A percentile compares a stretch with the other conserved stretches of the same genome.
Conservation (phyloP, 1,284 basidiomycete genomes). For the Rhodotorula sp. region DNA sequence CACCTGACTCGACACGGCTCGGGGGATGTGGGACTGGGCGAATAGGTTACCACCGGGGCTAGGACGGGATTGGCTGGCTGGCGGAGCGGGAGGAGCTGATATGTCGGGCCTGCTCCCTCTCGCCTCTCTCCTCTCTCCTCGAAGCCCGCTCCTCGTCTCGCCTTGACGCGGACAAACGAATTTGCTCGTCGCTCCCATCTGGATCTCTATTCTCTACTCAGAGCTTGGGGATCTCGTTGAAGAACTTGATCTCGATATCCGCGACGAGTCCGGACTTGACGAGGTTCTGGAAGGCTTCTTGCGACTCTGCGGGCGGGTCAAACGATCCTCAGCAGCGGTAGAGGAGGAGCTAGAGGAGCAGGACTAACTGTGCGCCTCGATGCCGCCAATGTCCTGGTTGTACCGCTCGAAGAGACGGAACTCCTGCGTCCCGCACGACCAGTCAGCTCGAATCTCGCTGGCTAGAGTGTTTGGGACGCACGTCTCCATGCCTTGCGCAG, state of each 20-base stretch:
- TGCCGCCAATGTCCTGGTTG: constrained; percentile 35
- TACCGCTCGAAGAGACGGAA: constrained; percentile 33
- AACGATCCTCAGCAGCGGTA: not conserved
- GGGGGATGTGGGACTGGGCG: no score
- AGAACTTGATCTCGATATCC: constrained; percentile 24
- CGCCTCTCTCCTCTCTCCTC: not conserved
- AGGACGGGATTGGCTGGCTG: no score
- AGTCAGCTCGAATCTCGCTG: not conserved
- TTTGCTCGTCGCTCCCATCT: not conserved
- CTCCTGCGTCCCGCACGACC: not conserved
- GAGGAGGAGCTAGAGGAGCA: not conserved
- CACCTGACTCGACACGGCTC: no score
- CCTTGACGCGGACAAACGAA: not conserved
- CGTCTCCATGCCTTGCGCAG: constrained; percentile 2
- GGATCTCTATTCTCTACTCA: not conserved
- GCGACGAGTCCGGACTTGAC: constrained; percentile 24
- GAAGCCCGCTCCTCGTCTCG: not conserved
- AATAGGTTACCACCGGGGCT: no score
- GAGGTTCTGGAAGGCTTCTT: constrained; percentile 28
- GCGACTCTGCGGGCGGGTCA: constrained; percentile 7
- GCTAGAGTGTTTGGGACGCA: not conserved
- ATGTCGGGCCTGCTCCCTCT: no score
- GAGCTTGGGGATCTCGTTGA: constrained; percentile 19
- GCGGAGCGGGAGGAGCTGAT: no score
- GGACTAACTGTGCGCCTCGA: constrained; percentile 32